phyloP scores from a whole-genome alignment of 2,329 filamentous ascomycete species.

The Ophiostoma perfectum region DNA sequence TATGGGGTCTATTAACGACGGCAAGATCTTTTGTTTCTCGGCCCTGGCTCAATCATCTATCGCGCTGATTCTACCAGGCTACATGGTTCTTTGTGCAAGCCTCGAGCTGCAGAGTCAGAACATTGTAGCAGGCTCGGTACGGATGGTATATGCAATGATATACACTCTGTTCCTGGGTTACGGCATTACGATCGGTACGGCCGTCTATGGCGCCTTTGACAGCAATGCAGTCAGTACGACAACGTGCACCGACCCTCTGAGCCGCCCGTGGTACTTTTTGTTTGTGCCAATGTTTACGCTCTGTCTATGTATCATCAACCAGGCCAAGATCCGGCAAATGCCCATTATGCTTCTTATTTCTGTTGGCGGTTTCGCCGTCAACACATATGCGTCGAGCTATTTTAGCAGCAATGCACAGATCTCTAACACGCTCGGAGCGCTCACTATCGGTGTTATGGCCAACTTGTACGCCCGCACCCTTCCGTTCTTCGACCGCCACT shows the following conservation, averaged over 20 bases:
- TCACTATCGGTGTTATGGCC: conserved; percentile 69
- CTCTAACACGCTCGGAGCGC: conserved; percentile 69
- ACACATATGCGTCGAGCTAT: conserved; percentile 62
- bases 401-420: conserved; percentile 69
- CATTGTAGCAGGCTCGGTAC: conserved; percentile 64
- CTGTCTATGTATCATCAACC: conserved; percentile 57
- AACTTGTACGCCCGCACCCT: conserved; percentile 72
- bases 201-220: conserved; percentile 59
- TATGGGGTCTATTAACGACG: conserved; percentile 58
- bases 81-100: conserved; percentile 54
- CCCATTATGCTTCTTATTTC: conserved; percentile 72
- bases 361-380: conserved; percentile 67
- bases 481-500: conserved; percentile 51
- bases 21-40: conserved; percentile 63
- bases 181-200: conserved; percentile 62
- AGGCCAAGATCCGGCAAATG: conserved; percentile 72
- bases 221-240: conserved; percentile 43
- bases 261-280: conserved; percentile 46
- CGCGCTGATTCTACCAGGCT: conserved; percentile 66
- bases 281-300: conserved; percentile 65
- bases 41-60: conserved; percentile 68
- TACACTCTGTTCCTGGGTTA: conserved; percentile 69
- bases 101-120: conserved; percentile 65
- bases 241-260: conserved; percentile 36
- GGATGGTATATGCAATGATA: conserved; percentile 69